Conservation (phyloP, 371 early-diverging fungal species). For the Rhizopus sp. region DNA sequence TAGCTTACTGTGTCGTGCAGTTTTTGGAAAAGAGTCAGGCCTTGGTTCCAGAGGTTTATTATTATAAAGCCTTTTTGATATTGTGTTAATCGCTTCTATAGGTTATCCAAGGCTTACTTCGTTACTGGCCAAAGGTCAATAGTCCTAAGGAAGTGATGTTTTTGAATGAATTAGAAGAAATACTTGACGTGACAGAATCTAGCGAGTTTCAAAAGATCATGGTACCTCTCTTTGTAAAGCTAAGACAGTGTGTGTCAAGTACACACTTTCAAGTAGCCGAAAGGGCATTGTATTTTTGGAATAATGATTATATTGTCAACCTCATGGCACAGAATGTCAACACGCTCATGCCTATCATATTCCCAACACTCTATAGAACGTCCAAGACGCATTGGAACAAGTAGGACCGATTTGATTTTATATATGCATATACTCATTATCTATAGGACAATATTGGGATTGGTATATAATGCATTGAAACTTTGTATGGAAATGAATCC, state of each 20-base stretch:
- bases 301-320: constrained; percentile 94
- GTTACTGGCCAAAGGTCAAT: constrained; percentile 98
- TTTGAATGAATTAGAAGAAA: constrained; percentile 94
- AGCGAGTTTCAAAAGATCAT: constrained; percentile 87
- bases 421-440: no score
- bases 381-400: constrained; percentile 97
- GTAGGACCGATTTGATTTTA: constrained; percentile 37
- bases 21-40: constrained; percentile 94
- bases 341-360: constrained; percentile 90
- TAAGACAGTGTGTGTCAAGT: constrained; percentile 92
- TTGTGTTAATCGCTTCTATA: constrained; percentile 16
- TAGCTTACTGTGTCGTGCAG: constrained; percentile 97
- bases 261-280: constrained; percentile 98
- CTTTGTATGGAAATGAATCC: constrained; percentile 96
- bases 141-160: constrained; percentile 98
- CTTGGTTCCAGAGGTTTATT: constrained; percentile 77
- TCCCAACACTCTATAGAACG: constrained; percentile 86
- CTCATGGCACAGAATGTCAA: constrained; percentile 89
- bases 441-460: constrained; percentile 85
- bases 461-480: constrained; percentile 93
- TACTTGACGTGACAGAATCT: constrained; percentile 91
- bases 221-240: constrained; percentile 88
- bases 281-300: constrained; percentile 95
- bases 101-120: constrained; percentile 85
- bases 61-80: neutral